phyloP scores from a whole-genome alignment of 805 yeast species.

The Candida vaughaniae region DNA sequence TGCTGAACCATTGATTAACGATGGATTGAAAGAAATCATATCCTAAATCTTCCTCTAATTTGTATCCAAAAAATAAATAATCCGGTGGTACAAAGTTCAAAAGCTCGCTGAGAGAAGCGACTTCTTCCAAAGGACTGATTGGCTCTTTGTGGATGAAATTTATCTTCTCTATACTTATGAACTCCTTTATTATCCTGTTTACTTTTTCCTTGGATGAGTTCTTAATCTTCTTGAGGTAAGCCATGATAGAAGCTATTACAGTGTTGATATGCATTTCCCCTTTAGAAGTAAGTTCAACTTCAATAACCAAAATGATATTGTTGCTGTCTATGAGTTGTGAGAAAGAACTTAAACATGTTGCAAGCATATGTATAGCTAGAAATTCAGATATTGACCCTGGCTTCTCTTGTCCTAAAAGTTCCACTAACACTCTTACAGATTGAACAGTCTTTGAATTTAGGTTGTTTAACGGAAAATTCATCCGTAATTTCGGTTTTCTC shows the following conservation, averaged over 20 bases:
- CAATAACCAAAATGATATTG: constrained; percentile 45
- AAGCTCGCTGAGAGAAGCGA: constrained; percentile 36
- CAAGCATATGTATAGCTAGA: constrained; percentile 29
- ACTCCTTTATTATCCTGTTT: constrained; percentile 46
- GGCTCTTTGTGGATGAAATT: constrained; percentile 40
- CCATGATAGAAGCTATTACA: constrained; percentile 35
- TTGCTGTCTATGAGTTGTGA: constrained; percentile 37
- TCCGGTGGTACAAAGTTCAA: constrained; percentile 27
- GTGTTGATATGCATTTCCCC: constrained; percentile 41
- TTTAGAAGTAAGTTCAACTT: constrained; percentile 44
- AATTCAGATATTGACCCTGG: constrained; percentile 45
- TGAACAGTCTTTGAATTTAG: constrained; percentile 10
- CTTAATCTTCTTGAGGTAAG: constrained; percentile 12
- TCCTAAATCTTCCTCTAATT: constrained; percentile 1
- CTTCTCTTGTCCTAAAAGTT: constrained; percentile 64
- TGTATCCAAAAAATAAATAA: constrained; percentile 14
- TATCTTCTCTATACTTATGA: constrained; percentile 45
- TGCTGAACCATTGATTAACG: constrained; percentile 11
- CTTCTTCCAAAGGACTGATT: constrained; percentile 48
- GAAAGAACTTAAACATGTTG: constrained; percentile 42
- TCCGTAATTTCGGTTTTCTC: constrained; percentile 25
- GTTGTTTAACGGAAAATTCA: constrained; percentile 35
- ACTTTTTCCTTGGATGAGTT: constrained; percentile 19
- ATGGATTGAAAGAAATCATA: constrained; percentile 5
- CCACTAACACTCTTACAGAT: constrained; percentile 46